Evolutionary conservation across 2,329 filamentous ascomycete species (phyloP).

Genomic region (Paraphaeosphaeria minitans): DNA sequence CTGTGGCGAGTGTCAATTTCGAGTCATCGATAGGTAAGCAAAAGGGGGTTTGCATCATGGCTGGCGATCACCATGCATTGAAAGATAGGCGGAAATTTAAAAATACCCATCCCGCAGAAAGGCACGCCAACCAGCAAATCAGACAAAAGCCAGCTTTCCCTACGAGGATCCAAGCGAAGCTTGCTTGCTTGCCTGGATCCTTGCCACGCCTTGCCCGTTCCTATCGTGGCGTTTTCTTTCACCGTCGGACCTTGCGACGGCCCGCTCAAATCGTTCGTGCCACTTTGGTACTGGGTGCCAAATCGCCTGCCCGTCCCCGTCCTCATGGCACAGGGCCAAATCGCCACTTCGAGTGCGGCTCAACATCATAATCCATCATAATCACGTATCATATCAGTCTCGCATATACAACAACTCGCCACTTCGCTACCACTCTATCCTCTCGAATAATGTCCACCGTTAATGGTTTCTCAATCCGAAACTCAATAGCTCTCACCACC

Average conservation of each 20-base stretch:
- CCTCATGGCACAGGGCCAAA: background rate
- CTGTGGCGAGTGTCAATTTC: background rate
- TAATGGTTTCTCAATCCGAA: background rate
- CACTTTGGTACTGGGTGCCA: background rate
- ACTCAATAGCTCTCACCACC: background rate
- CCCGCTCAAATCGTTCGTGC: conserved; percentile 1
- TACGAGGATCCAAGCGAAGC: background rate
- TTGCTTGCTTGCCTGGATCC: conserved; percentile 3
- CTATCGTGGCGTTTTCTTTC: conserved; percentile 1
- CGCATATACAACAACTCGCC: background rate
- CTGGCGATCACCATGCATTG: conserved; percentile 1
- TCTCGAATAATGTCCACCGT: background rate
- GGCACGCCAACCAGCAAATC: background rate
- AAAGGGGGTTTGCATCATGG: conserved; percentile 4
- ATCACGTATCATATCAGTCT: background rate
- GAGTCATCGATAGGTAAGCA: background rate
- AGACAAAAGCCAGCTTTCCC: background rate
- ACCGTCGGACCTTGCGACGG: background rate
- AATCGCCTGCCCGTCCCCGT: background rate
- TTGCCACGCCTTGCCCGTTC: conserved; percentile 7
- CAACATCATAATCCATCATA: background rate
- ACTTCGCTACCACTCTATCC: background rate
- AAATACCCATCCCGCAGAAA: background rate
- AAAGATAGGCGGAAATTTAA: background rate
- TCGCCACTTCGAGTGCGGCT: background rate